These are phyloP conservation scores for Vaucheria bursata DNA, from an alignment of 352 stramenopile genomes.

Conservation along the genomic window DNA sequence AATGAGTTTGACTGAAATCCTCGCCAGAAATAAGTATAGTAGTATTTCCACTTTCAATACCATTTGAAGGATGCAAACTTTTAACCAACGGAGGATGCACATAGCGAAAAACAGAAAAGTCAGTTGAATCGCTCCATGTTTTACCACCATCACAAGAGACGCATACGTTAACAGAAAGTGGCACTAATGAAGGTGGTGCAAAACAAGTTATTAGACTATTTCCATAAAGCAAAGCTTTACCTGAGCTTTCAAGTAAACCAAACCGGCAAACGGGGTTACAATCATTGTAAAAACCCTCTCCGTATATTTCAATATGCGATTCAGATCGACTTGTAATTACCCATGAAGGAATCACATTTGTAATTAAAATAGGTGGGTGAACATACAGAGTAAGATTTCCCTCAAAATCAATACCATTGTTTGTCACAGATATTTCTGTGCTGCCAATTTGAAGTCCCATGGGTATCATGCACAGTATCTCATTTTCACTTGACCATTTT, in stretches of 20 bases:
- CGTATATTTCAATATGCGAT: not conserved
- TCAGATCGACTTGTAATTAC: not conserved
- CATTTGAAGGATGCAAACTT: not conserved
- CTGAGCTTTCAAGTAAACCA: not conserved
- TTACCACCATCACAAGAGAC: not conserved
- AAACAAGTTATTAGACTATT: not conserved
- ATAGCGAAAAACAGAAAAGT: not conserved
- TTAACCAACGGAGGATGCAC: not conserved
- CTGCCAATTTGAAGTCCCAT: not conserved
- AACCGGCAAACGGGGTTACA: not conserved
- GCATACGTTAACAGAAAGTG: not conserved
- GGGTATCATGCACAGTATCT: not conserved
- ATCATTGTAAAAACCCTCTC: not conserved
- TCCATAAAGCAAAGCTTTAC: not conserved
- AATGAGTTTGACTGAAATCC: not conserved
- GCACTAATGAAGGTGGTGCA: not conserved
- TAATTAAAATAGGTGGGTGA: not conserved
- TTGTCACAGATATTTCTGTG: not conserved
- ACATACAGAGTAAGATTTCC: not conserved
- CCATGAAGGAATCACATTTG: not conserved
- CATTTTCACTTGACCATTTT: not conserved
- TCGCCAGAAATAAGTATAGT: not conserved
- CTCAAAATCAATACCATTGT: not conserved
- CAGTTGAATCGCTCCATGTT: not conserved
- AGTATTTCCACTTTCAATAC: not conserved